A percentile compares a stretch with the other conserved stretches of the same genome.
These are phyloP conservation scores for Pythium aristosporum DNA, from an alignment of 352 stramenopile genomes.

Conservation along the genomic window DNA sequence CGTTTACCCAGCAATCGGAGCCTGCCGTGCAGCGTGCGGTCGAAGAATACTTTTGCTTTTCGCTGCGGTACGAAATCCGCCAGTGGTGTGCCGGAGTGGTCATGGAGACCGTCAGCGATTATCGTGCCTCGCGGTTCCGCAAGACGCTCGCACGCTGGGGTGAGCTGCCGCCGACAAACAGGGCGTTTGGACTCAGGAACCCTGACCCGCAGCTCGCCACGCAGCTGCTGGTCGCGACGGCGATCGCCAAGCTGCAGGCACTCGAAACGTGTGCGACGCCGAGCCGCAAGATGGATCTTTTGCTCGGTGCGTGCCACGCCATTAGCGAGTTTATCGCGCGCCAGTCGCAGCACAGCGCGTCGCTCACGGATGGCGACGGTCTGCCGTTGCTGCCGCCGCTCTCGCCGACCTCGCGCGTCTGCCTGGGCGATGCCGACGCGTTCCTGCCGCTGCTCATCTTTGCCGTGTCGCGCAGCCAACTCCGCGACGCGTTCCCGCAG, in stretches of 20 bases:
- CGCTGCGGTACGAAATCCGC: conserved; percentile 23
- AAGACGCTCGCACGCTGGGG: conserved; percentile 22
- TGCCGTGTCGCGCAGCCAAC: conserved; percentile 28
- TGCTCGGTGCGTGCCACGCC: conserved; percentile 33
- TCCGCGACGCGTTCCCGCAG: conserved; percentile 26
- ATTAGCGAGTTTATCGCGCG: conserved; percentile 30
- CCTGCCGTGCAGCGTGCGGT: conserved; percentile 27
- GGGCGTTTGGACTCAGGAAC: conserved; percentile 17
- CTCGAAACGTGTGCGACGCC: conserved; percentile 28
- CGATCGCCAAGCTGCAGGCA: conserved; percentile 23
- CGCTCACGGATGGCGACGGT: too few relatives aligned
- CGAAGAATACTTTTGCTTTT: conserved; percentile 32
- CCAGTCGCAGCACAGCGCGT: not conserved
- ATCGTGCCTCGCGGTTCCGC: conserved; percentile 9
- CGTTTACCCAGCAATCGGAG: conserved; percentile 1
- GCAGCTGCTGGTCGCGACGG: conserved; percentile 12
- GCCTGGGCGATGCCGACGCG: conserved; percentile 32
- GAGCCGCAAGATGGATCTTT: conserved; percentile 29
- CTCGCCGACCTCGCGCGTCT: conserved; percentile 24
- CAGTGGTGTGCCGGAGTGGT: conserved; percentile 19
- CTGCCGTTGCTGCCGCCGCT: not conserved
- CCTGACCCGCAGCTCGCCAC: not conserved
- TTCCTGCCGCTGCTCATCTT: conserved; percentile 48
- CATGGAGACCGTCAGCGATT: too few relatives aligned
- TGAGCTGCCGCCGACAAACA: conserved; percentile 19